Base-by-base conservation (phyloP, 495 filamentous ascomycete genomes). In the Talaromyces trachyspermus region DNA sequence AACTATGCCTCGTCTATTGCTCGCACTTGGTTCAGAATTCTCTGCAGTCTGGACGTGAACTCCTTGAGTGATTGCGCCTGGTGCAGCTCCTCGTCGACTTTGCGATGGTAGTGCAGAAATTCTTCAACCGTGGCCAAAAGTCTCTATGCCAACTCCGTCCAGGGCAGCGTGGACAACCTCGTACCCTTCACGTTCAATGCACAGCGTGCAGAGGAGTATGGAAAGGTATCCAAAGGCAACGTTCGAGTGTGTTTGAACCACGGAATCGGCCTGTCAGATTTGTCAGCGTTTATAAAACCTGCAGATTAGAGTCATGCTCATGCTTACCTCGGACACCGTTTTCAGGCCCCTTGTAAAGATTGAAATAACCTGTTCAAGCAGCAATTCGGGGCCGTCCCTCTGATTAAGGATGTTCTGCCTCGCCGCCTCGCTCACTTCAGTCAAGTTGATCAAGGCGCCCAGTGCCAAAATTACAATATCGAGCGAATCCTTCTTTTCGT, bases 211-310 rank as follows among this genome's bases (percentile, higher is more conserved):
- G 9, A 99, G 69, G 3, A 96, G 70, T 4, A 97, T 80, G 1
- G 91, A 81, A 33, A 99, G 72, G 56, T 95, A 99, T 22, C 94
- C 94, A 49, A 90, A 81, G 2, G 87, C 85, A 23, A 99, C 89
- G 60, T 91, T 95, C 43, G 81, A 77, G 43, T 84, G 83, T n/a
- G 83, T 81, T 54, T 88, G 87, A 59, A 88, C 75, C 56, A 90
- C 77, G 0, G 89, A 92, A 60, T 87, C 81, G 46, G 86, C 89
- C 88, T 95, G 51, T 15, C 14, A 11, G 1, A 20, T 29, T 29
- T 20, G 47, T 45, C 40, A 45, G 37, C 27, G 54, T 25, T 22
- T 39, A 40, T n/a, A n/a, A n/a, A n/a, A n/a, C n/a, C n/a, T n/a
- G n/a, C n/a, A n/a, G n/a, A n/a, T n/a, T n/a, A n/a, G n/a, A n/a